A percentile compares a stretch with the other conserved stretches of the same genome.
Conservation (phyloP, 129 eudicot species). For the Erigeron canadensis region DNA sequence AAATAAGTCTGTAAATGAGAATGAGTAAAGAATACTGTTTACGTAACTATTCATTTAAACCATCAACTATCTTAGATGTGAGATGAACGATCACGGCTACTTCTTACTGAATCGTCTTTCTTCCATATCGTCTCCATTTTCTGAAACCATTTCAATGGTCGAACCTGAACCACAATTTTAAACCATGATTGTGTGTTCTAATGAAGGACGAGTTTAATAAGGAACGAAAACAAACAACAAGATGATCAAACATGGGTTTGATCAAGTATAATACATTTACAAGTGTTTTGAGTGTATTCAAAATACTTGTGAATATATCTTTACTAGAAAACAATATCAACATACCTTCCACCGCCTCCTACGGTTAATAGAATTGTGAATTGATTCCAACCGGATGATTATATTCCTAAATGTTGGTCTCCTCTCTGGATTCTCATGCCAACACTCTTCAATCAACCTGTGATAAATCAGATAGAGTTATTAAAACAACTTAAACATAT, state of each 20-base stretch:
- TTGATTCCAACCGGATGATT: slow-evolving; percentile 65
- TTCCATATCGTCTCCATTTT: slow-evolving; percentile 61
- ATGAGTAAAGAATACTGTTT: slow-evolving; percentile 7
- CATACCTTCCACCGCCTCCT: slow-evolving; percentile 80
- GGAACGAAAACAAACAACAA: neutral
- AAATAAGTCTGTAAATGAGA: slow-evolving; percentile 6
- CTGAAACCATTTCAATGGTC: slow-evolving; percentile 65
- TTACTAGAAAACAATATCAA: neutral
- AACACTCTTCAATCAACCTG: slow-evolving; percentile 85
- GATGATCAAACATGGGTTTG: neutral
- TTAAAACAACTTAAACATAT: neutral
- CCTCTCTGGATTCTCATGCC: slow-evolving; percentile 69
- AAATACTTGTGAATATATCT: no score
- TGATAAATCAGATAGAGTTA: neutral
- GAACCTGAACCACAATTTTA: slow-evolving; percentile 47
- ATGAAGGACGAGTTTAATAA: neutral
- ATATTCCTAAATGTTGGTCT: slow-evolving; percentile 87
- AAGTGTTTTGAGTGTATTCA: no score
- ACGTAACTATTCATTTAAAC: slow-evolving; percentile 13
- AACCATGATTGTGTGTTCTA: slow-evolving; percentile 15
- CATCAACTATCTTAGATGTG: slow-evolving; percentile 28
- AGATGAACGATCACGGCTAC: slow-evolving; percentile 57
- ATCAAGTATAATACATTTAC: neutral
- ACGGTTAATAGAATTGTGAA: slow-evolving; percentile 40
- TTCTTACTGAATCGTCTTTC: slow-evolving; percentile 50